These are phyloP conservation scores for Cystobasidium pallidum DNA, from an alignment of 1,284 basidiomycete genomes.

Conservation along the genomic window DNA sequence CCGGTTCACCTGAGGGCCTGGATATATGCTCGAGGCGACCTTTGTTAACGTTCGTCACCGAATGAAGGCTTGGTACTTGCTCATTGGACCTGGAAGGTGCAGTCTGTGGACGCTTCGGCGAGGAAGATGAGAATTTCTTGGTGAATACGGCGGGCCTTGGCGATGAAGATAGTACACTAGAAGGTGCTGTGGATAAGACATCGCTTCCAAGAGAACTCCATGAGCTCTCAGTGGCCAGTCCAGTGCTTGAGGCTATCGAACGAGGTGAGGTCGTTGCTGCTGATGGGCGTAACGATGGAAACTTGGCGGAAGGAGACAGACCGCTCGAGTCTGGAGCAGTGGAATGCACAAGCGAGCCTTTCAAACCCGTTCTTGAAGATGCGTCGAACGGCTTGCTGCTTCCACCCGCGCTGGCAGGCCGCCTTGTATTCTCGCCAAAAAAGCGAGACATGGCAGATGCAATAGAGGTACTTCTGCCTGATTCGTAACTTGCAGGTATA, in stretches of 20 bases:
- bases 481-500: not conserved
- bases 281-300: not conserved
- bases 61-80: not conserved
- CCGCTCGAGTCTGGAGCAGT: not conserved
- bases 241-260: constrained; percentile 11
- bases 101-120: not conserved
- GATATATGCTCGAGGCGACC: too few relatives aligned
- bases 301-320: not conserved
- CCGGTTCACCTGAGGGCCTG: too few relatives aligned
- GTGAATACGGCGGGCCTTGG: not conserved
- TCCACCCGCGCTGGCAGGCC: constrained; percentile 4
- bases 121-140: not conserved
- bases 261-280: not conserved
- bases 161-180: not conserved
- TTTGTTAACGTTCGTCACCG: not conserved
- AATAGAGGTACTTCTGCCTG: not conserved
- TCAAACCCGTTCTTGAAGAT: not conserved
- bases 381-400: constrained; percentile 9
- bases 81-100: not conserved
- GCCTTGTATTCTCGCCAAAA: not conserved
- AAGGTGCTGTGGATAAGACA: not conserved
- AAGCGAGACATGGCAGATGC: constrained; percentile 5
- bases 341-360: not conserved
- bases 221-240: not conserved
- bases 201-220: constrained; percentile 10